Evolutionary conservation across 768 basidiomycete species (phyloP).

Genomic region (Lyophyllum atratum): DNA sequence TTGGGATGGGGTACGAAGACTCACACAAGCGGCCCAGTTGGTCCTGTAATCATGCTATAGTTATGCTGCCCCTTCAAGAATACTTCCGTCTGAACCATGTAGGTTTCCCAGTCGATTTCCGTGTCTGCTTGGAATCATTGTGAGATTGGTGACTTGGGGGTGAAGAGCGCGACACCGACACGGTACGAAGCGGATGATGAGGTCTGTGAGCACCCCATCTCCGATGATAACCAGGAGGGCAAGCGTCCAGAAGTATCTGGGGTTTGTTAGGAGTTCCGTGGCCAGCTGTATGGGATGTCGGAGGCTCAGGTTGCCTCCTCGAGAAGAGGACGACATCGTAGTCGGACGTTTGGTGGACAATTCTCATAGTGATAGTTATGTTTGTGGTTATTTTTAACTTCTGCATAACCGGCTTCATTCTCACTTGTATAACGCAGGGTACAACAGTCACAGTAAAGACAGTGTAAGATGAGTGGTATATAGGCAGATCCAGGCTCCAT

Average conservation of each 20-base stretch:
- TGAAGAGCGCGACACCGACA: conserved; percentile 54
- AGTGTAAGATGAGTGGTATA: not conserved
- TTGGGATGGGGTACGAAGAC: conserved; percentile 21
- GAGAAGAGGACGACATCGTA: conserved; percentile 13
- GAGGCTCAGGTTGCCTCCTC: conserved; percentile 6
- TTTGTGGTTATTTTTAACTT: conserved; percentile 1
- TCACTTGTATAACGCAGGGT: not conserved
- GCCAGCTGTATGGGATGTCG: conserved; percentile 19
- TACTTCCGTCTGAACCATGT: conserved; percentile 83
- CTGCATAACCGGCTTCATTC: not conserved
- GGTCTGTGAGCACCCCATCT: conserved; percentile 75
- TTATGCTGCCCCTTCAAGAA: conserved; percentile 82
- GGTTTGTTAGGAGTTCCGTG: conserved; percentile 48
- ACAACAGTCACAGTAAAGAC: not conserved
- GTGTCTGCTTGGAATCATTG: conserved; percentile 63
- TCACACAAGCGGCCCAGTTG: conserved; percentile 92
- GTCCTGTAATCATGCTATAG: conserved; percentile 81
- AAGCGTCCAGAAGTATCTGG: conserved; percentile 66
- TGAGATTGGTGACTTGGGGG: conserved; percentile 3
- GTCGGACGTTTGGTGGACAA: not conserved
- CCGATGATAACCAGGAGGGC: conserved; percentile 66
- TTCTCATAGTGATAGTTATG: not conserved
- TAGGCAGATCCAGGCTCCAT: too few relatives aligned
- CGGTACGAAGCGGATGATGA: conserved; percentile 79
- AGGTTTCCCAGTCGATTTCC: conserved; percentile 98